Conservation (phyloP, 495 filamentous ascomycete species). For the Penicillium odoratum region DNA sequence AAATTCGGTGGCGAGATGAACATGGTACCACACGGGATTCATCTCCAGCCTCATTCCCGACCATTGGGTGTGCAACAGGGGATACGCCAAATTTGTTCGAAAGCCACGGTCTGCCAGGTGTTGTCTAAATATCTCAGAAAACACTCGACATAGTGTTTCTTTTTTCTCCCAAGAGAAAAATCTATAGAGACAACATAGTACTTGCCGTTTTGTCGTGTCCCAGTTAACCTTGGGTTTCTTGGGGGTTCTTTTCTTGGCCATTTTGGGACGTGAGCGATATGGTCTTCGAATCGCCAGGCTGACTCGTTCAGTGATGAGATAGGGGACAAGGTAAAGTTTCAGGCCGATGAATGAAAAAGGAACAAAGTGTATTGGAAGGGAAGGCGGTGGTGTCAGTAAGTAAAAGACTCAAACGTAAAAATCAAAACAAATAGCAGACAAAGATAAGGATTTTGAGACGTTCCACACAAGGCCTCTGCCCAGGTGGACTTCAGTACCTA, state of each 20-base stretch:
- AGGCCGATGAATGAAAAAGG: too few species aligned
- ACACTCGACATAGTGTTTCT: slow-evolving; percentile 16
- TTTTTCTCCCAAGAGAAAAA: slow-evolving; percentile 23
- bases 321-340: too few species aligned
- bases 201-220: slow-evolving; percentile 15
- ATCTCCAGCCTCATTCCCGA: slow-evolving; percentile 12
- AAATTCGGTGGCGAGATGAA: slow-evolving; percentile 17
- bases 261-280: not conserved
- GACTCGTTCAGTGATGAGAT: too few species aligned
- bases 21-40: slow-evolving; percentile 25
- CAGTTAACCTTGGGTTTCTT: slow-evolving; percentile 1
- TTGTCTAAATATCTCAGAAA: slow-evolving; percentile 23
- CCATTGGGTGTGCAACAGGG: slow-evolving; percentile 26
- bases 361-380: not conserved
- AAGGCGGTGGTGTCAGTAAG: not conserved
- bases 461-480: not conserved
- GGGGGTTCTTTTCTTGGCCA: not conserved
- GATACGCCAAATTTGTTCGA: slow-evolving; percentile 2
- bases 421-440: not conserved
- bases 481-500: too few species aligned
- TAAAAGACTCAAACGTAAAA: not conserved
- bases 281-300: not conserved
- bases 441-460: not conserved
- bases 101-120: slow-evolving; percentile 26
- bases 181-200: slow-evolving; percentile 30